Evolutionary conservation across 257 asterid genomes (phyloP).

Genomic region (Nyctanthes arbortristis): DNA sequence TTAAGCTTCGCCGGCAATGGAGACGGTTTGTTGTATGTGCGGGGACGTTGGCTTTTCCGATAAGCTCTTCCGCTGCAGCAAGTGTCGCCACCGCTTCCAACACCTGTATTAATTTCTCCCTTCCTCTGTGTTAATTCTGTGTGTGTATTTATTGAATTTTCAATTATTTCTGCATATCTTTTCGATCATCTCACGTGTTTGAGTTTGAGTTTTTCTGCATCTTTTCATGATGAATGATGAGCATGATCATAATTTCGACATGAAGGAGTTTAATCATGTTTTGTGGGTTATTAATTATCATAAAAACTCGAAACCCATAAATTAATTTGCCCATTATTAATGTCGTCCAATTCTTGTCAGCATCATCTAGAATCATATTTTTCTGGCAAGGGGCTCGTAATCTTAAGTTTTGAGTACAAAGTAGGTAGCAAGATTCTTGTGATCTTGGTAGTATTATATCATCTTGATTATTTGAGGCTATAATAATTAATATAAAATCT

Average conservation of each 20-base stretch:
- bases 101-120: constrained; percentile 58
- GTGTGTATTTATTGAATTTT: too few relatives aligned
- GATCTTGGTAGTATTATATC: neutral
- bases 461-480: neutral
- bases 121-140: neutral
- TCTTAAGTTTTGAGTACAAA: too few relatives aligned
- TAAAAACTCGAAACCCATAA: too few relatives aligned
- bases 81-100: constrained; percentile 75
- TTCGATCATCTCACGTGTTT: too few relatives aligned
- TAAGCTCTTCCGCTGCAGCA: constrained; percentile 81
- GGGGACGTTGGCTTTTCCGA: constrained; percentile 90
- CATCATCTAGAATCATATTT: too few relatives aligned
- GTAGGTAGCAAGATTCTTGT: too few relatives aligned
- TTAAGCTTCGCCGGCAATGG: neutral
- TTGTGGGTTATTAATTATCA: too few relatives aligned
- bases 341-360: too few relatives aligned
- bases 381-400: too few relatives aligned
- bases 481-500: neutral
- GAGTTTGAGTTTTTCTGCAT: neutral
- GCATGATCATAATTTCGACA: neutral
- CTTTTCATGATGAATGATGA: neutral
- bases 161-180: too few relatives aligned
- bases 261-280: neutral
- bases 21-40: constrained; percentile 72
- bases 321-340: too few relatives aligned